A percentile compares a stretch with the other conserved stretches of the same genome.
Conservation (phyloP, 2,329 filamentous ascomycete species). For the Fusarium subglutinans region DNA sequence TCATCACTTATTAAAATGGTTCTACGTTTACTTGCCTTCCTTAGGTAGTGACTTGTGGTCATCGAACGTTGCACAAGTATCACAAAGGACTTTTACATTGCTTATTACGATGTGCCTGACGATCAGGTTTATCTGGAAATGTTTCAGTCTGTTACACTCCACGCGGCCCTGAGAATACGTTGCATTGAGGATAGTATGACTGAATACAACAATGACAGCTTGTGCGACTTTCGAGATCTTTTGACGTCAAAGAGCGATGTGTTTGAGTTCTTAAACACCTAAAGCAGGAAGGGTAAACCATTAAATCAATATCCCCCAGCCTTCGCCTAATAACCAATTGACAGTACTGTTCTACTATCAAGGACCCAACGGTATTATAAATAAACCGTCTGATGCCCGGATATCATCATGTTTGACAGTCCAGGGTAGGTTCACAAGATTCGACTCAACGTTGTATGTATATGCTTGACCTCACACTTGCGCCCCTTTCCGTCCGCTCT, state of each 20-base stretch:
- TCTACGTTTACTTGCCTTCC: too few species aligned
- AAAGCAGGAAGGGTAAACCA: not conserved
- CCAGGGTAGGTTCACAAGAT: not conserved
- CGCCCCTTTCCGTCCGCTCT: not conserved
- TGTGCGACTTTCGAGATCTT: not conserved
- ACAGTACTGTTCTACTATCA: accelerated
- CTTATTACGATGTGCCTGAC: not conserved
- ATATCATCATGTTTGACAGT: not conserved
- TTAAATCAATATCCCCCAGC: accelerated
- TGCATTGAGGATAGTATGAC: constrained; percentile 3
- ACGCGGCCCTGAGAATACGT: constrained; percentile 18
- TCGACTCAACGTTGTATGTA: not conserved
- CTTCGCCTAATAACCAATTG: not conserved
- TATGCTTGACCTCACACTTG: not conserved
- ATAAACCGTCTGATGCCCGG: not conserved
- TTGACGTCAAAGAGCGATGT: not conserved
- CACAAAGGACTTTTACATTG: not conserved
- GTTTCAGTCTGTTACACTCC: constrained; percentile 15
- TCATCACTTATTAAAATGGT: not conserved
- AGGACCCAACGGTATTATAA: not conserved
- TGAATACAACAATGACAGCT: not conserved
- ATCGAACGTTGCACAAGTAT: not conserved
- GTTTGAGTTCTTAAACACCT: accelerated
- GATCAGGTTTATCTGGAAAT: constrained; percentile 8
- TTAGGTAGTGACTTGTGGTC: not conserved